A percentile compares a stretch with the other conserved stretches of the same genome.
These are phyloP conservation scores for Asterochloris erici DNA, from an alignment of 139 green algal species.

Conservation along the genomic window DNA sequence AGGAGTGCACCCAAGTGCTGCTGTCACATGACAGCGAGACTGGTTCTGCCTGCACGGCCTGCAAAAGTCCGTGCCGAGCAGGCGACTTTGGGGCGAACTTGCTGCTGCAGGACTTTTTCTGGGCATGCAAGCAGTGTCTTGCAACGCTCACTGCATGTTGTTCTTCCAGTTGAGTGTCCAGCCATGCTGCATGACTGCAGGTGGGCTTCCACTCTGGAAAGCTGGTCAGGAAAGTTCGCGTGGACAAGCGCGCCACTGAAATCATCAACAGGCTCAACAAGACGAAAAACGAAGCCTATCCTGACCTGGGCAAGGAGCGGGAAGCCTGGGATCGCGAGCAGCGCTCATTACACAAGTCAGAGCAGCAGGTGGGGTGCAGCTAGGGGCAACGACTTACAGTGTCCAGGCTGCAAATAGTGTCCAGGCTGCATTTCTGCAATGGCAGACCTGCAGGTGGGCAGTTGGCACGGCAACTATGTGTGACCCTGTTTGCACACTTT, in stretches of 20 bases:
- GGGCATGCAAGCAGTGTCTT: too few species aligned
- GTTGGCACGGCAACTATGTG: not conserved
- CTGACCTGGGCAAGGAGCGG: slow-evolving; percentile 75
- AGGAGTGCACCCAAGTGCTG: too few species aligned
- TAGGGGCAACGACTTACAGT: not conserved
- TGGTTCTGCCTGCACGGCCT: too few species aligned
- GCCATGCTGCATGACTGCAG: slow-evolving; percentile 33
- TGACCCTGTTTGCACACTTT: not conserved
- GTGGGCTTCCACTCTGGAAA: slow-evolving; percentile 86
- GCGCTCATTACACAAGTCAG: not conserved
- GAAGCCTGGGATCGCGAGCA: slow-evolving; percentile 50
- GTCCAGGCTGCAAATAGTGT: not conserved
- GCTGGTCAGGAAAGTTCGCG: slow-evolving; percentile 58
- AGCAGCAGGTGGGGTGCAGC: not conserved
- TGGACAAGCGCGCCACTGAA: slow-evolving; percentile 79
- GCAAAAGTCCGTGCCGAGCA: too few species aligned
- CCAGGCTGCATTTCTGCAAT: not conserved
- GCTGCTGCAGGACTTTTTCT: too few species aligned
- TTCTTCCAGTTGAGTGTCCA: too few species aligned
- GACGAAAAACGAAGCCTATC: slow-evolving; percentile 73
- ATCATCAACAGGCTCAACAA: slow-evolving; percentile 95
- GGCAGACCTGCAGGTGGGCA: slow-evolving; percentile 11
- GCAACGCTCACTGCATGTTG: too few species aligned
- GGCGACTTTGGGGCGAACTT: too few species aligned
- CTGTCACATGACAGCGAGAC: too few species aligned